Evolutionary conservation across 2,329 filamentous ascomycete species (phyloP), one percentile per base, ranked within the genome.

Genomic region (Phaeosphaeriaceae sp.): DNA sequence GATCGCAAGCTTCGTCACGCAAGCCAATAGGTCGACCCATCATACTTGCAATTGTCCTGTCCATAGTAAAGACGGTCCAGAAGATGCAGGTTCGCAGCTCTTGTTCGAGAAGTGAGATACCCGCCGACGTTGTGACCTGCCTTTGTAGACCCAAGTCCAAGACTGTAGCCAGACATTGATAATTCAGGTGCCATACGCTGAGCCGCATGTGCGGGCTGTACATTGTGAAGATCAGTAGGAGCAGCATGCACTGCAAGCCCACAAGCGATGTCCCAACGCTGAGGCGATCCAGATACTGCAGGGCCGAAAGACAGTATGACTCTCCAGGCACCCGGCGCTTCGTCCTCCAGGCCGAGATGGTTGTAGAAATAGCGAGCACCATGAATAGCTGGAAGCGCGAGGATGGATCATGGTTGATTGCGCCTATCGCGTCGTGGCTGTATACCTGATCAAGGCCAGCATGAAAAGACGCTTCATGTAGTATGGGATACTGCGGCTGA

Each of bases 61-160:
- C 84, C 3, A 87, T 74, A 0, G 77, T 81, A 24, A 84, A 84
- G 3, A 84, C 81, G 0, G 83, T 81, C 85, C 84, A 87, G 50
- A 87, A 86, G 4, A 86, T 79, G 2, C 84, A 74, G 0, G 83
- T 84, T n/a, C 85, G 74, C 79, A 86, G 82, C 60, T 87, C 84
- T 43, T 85, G 83, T 7, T 84, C 80, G 0, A 85, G 60, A 0
- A 83, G 61, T 0, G 83, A 82, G 1, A 86, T 78, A 0, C 75
- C 81, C 0, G 73, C 71, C 0, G 77, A 77, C 0, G 77, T 73
- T 0, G 78, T 80, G 7, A 85, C 78, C 52, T 84, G 79, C 22
- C 84, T 77, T 54, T 86, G 84, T 0, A 86, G 68, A 0, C 84
- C 84, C 1, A 86, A 65, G 47, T 86, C 84, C 2, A 86, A 71